Evolutionary conservation across 2,329 filamentous ascomycete species (phyloP).

Genomic region (Fusarium longipes): DNA sequence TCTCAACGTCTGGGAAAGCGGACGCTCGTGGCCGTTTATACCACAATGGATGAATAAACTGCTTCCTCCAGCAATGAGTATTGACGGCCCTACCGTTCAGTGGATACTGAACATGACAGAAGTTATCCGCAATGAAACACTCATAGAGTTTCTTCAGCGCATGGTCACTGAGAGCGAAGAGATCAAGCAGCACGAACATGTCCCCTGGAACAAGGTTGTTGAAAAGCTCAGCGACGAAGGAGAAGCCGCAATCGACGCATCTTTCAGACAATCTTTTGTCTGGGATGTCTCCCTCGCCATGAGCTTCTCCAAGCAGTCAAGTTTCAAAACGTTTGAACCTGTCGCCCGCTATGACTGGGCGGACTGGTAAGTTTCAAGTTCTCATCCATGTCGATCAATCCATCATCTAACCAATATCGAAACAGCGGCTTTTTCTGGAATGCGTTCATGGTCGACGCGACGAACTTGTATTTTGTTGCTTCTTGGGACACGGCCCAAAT

Average conservation of each 20-base stretch:
- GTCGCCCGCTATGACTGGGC: constrained; percentile 53
- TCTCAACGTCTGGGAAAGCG: constrained; percentile 52
- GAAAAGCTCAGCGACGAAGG: constrained; percentile 51
- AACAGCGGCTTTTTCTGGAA: constrained; percentile 54
- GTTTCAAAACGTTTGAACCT: constrained; percentile 45
- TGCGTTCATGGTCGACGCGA: constrained; percentile 51
- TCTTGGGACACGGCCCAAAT: constrained; percentile 57
- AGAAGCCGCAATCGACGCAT: constrained; percentile 47
- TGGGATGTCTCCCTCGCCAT: constrained; percentile 54
- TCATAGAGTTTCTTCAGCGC: constrained; percentile 45
- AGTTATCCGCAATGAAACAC: constrained; percentile 42
- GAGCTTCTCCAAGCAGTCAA: constrained; percentile 27
- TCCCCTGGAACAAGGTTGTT: constrained; percentile 51
- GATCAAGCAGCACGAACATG: constrained; percentile 47
- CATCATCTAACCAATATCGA: constrained; percentile 5
- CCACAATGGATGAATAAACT: constrained; percentile 50
- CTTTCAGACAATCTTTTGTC: constrained; percentile 53
- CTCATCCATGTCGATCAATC: too few relatives aligned
- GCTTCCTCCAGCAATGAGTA: constrained; percentile 52
- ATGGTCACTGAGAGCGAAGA: constrained; percentile 45
- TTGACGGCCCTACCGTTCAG: constrained; percentile 53
- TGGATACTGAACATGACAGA: constrained; percentile 53
- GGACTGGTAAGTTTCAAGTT: constrained; percentile 49
- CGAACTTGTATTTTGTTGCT: constrained; percentile 51
- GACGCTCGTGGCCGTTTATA: constrained; percentile 53